Evolutionary conservation across 2,329 filamentous ascomycete species (phyloP).

Genomic region (Ceratocystiopsis sp.): DNA sequence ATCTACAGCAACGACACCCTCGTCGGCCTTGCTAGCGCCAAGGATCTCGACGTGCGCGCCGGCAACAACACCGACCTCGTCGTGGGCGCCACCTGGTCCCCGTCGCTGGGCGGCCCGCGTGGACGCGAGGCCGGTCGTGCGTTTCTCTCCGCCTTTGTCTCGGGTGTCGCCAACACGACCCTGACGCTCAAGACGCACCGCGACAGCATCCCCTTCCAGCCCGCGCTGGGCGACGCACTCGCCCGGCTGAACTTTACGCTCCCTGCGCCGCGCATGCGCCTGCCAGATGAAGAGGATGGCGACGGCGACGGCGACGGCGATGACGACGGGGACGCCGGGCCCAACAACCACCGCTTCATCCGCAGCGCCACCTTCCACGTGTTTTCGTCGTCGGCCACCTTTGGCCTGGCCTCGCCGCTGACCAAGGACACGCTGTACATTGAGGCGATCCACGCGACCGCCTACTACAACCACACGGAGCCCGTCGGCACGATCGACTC

Average conservation of each 20-base stretch:
- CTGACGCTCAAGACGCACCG: constrained; percentile 57
- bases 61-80: constrained; percentile 57
- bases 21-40: constrained; percentile 57
- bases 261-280: constrained; percentile 45
- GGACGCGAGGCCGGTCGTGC: constrained; percentile 49
- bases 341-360: constrained; percentile 43
- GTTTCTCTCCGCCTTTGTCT: constrained; percentile 72
- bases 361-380: constrained; percentile 75
- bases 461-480: constrained; percentile 67
- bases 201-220: constrained; percentile 56
- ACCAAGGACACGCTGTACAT: constrained; percentile 56
- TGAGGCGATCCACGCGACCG: constrained; percentile 66
- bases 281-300: constrained; percentile 16
- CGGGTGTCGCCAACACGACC: constrained; percentile 61
- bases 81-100: constrained; percentile 60
- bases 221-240: constrained; percentile 54
- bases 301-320: constrained; percentile 20
- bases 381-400: constrained; percentile 70
- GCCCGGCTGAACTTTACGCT: constrained; percentile 56
- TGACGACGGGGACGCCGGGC: constrained; percentile 16
- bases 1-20: constrained; percentile 56
- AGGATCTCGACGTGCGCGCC: constrained; percentile 42
- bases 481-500: constrained; percentile 64
- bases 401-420: constrained; percentile 68
- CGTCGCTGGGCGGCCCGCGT: constrained; percentile 43